Conservation (phyloP, 2,329 filamentous ascomycete genomes). For the Colletotrichum liriopes region DNA sequence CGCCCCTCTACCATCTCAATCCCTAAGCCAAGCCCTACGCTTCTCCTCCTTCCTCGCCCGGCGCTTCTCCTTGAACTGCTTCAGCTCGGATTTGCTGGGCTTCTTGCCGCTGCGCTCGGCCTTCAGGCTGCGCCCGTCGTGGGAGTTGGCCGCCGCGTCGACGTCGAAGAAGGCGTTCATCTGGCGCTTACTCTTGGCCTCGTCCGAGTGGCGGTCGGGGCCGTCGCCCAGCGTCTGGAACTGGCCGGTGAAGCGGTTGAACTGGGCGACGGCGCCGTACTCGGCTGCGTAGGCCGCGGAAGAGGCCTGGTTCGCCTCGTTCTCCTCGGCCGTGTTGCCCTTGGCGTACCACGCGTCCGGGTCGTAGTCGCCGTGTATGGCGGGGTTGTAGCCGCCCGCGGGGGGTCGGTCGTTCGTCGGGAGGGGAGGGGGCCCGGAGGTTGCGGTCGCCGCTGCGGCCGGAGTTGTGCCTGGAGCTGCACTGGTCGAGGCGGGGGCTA, state of each 20-base stretch:
- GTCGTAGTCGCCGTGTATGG: slow-evolving; percentile 97
- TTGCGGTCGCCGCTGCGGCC: slow-evolving; percentile 46
- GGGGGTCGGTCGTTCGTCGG: slow-evolving; percentile 58
- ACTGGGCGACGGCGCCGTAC: slow-evolving; percentile 74
- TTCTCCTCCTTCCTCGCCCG: slow-evolving; percentile 95
- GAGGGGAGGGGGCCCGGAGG: slow-evolving; percentile 51
- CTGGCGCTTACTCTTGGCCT: slow-evolving; percentile 88
- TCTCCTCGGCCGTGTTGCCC: slow-evolving; percentile 63
- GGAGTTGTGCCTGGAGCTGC: slow-evolving; percentile 45
- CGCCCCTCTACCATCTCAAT: slow-evolving; percentile 66
- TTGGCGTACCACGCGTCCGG: slow-evolving; percentile 95
- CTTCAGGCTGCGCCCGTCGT: slow-evolving; percentile 91
- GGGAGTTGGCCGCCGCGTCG: slow-evolving; percentile 90
- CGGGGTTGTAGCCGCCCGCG: slow-evolving; percentile 90
- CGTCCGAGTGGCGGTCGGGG: slow-evolving; percentile 86
- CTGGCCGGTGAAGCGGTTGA: slow-evolving; percentile 91
- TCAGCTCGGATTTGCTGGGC: slow-evolving; percentile 87
- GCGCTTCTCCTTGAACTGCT: slow-evolving; percentile 92
- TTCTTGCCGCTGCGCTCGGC: slow-evolving; percentile 91
- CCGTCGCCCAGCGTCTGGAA: slow-evolving; percentile 80
- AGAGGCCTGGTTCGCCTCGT: slow-evolving; percentile 54
- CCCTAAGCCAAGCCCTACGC: slow-evolving; percentile 88
- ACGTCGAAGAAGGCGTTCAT: slow-evolving; percentile 98
- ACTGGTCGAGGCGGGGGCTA: slow-evolving; percentile 48
- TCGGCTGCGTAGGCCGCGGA: slow-evolving; percentile 67